Evolutionary conservation across 805 yeast genomes (phyloP).

Genomic region (Clavispora carvajalis): DNA sequence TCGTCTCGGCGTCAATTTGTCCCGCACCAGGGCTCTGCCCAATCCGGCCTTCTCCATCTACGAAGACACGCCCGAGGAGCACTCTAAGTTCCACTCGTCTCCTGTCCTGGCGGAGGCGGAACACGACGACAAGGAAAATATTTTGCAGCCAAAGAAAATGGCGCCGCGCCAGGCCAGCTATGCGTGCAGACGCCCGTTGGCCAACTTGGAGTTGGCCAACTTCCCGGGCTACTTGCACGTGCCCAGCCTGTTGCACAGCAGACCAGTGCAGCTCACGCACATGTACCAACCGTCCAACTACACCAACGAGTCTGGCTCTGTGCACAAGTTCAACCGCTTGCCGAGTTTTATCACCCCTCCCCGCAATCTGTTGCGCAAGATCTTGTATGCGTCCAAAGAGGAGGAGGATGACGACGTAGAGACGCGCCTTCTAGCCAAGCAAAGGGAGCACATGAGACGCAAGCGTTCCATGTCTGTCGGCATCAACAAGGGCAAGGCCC

Average conservation of each 20-base stretch:
- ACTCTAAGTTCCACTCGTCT: conserved; percentile 9
- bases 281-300: conserved; percentile 27
- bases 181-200: conserved; percentile 22
- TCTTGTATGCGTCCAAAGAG: conserved; percentile 16
- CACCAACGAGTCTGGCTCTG: conserved; percentile 22
- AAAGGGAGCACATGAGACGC: conserved; percentile 18
- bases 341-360: conserved; percentile 35
- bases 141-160: conserved; percentile 29
- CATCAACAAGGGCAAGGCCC: conserved; percentile 30
- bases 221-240: conserved; percentile 25
- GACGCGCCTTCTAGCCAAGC: conserved; percentile 15
- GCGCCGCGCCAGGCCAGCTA: conserved; percentile 6
- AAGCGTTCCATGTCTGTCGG: conserved; percentile 37
- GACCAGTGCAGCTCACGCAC: conserved; percentile 18
- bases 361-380: conserved; percentile 18
- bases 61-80: conserved; percentile 13
- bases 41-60: conserved; percentile 11
- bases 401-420: conserved; percentile 19
- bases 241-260: conserved; percentile 5
- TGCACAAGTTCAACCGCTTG: conserved; percentile 25
- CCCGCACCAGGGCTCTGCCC: conserved; percentile 7
- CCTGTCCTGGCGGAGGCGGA: not conserved
- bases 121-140: conserved; percentile 38
- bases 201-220: conserved; percentile 23
- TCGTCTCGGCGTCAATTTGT: conserved; percentile 4